Percentiles rank a stretch among this genome's conserved stretches.
Evolutionary conservation across 164 flowering plant species (phyloP).

Genomic region (Berberis vulgaris): DNA sequence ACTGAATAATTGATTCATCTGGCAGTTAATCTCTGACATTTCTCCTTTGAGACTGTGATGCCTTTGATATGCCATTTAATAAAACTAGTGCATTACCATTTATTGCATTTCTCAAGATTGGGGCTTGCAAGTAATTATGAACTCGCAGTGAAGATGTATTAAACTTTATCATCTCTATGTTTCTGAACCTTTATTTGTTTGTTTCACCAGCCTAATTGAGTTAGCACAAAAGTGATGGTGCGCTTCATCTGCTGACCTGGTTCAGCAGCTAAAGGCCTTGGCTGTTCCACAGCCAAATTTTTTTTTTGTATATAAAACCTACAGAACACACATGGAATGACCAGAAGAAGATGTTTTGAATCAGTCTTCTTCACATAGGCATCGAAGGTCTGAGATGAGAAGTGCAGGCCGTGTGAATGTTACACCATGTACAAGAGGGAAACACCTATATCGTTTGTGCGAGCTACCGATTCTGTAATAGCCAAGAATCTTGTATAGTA

Average conservation of each 20-base stretch:
- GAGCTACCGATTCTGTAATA: too few species aligned
- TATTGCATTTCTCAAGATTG: too few species aligned
- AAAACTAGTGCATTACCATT: too few species aligned
- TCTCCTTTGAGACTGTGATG: too few species aligned
- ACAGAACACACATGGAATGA: neutral
- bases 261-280: conserved; percentile 1
- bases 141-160: too few species aligned
- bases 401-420: neutral
- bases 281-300: conserved; percentile 2
- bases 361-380: neutral
- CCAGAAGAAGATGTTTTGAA: neutral
- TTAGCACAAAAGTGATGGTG: neutral
- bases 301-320: conserved; percentile 4
- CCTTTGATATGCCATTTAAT: too few species aligned
- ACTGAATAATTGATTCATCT: too few species aligned
- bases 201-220: conserved; percentile 33
- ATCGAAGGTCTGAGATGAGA: neutral
- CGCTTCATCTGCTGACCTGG: neutral
- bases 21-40: too few species aligned
- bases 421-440: conserved; percentile 1
- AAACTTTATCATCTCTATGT: neutral
- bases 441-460: neutral
- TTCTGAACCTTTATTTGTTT: conserved; percentile 6
- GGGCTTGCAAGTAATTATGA: neutral
- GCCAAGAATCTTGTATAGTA: too few species aligned